Base-by-base conservation (phyloP, 2,329 filamentous ascomycete genomes). In the Myriosclerotinia curreyana region DNA sequence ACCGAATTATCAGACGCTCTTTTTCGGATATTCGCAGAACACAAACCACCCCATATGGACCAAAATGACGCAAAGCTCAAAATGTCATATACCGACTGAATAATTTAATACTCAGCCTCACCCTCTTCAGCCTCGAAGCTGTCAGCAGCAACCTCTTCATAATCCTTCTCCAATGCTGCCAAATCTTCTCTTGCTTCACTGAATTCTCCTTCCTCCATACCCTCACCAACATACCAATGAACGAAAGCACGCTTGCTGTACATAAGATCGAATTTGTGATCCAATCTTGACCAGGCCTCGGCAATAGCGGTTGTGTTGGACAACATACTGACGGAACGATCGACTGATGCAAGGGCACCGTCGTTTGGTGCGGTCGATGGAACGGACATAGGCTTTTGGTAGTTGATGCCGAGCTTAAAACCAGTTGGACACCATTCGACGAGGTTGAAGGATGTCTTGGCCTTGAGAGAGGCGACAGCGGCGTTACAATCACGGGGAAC, bases 341-440 rank as follows among this genome's bases (percentile, higher is more conserved):
- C 80, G 64, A 84, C 81, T 5, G 77, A 75, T 1, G 83, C 82
- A 25, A 85, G 77, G 67, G 83, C 82, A 64, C 81, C 79, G 40
- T 76, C 73, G 55, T 69, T 70, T 22, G 72, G 71, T 31, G 68
- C 67, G 4, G 67, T 67, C 38, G 77, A 79, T 50, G 82, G 82
- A 54, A 84, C 80, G 59, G 76, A 76, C 66, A 79, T 75, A 58
- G 83, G 83, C 72, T 82, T 82, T 77, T 87, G 81, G 77, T 85
- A 98, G 90, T 93, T 97, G 85, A 99, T 99, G 85, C 95, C 95
- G 73, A 99, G 91, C 91, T 99, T 99, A 90, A 99, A 99, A 73
- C 95, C 95, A 80, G 95, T 99, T 67, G 95, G 95, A 87, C 95
- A 99, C 95, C 95, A 99, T 83, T 99, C 95, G 77, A 99, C 95